These are phyloP conservation scores for Penicillium griseofulvum DNA, from an alignment of 2,329 filamentous ascomycete species.

Conservation along the genomic window DNA sequence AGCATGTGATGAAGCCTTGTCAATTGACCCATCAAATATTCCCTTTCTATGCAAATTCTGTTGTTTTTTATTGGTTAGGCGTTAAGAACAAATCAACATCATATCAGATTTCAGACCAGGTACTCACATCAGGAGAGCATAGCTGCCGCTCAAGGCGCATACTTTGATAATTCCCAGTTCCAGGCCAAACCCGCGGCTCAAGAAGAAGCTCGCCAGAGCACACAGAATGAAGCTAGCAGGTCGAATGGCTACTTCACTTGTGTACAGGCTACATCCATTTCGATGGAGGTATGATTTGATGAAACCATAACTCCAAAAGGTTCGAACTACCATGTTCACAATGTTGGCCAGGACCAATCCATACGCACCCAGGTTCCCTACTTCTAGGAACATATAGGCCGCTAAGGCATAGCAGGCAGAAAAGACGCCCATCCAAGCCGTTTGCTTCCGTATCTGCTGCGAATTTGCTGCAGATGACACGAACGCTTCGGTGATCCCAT, in stretches of 20 bases:
- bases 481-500: slow-evolving; percentile 89
- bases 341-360: slow-evolving; percentile 85
- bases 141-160: slow-evolving; percentile 51
- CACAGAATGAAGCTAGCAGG: slow-evolving; percentile 46
- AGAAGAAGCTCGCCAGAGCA: slow-evolving; percentile 45
- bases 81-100: slow-evolving; percentile 18
- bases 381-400: slow-evolving; percentile 71
- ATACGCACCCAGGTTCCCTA: slow-evolving; percentile 67
- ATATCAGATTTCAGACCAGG: slow-evolving; percentile 36
- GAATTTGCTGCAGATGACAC: slow-evolving; percentile 81
- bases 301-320: slow-evolving; percentile 75
- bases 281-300: slow-evolving; percentile 62
- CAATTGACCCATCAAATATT: slow-evolving; percentile 30
- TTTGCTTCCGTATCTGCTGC: slow-evolving; percentile 71
- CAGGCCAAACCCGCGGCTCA: slow-evolving; percentile 27
- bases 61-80: slow-evolving; percentile 11
- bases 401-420: slow-evolving; percentile 71
- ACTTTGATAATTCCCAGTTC: slow-evolving; percentile 45
- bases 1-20: slow-evolving; percentile 19
- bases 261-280: slow-evolving; percentile 44
- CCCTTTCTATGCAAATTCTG: slow-evolving; percentile 39
- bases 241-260: slow-evolving; percentile 47
- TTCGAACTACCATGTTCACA: slow-evolving; percentile 84
- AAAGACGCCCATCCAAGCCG: slow-evolving; percentile 79
- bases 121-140: slow-evolving; percentile 61